Evolutionary conservation across 768 basidiomycete species (phyloP).

Genomic region (Obba rivulosa): DNA sequence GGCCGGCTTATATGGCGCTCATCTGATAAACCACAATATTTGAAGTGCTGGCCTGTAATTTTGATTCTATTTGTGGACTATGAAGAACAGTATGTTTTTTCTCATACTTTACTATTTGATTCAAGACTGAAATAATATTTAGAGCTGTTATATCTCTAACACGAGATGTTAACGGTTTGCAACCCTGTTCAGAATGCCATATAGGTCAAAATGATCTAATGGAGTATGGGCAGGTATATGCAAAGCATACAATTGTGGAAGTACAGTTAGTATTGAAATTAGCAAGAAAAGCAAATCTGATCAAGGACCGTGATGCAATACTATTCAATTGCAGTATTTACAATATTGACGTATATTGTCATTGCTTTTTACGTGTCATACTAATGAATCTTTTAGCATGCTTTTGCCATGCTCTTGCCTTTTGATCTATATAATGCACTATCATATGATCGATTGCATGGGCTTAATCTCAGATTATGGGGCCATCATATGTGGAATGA

Average conservation of each 20-base stretch:
- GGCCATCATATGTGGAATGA: slow-evolving; percentile 2
- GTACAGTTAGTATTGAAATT: not conserved
- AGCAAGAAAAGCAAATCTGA: not conserved
- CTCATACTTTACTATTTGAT: slow-evolving; percentile 1
- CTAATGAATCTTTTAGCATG: not conserved
- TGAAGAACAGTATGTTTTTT: slow-evolving; percentile 40
- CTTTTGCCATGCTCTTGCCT: not conserved
- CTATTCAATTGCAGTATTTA: not conserved
- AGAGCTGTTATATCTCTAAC: slow-evolving; percentile 8
- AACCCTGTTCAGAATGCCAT: slow-evolving; percentile 5
- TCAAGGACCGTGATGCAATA: not conserved
- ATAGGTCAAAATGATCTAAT: not conserved
- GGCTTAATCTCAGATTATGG: not conserved
- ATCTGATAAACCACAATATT: slow-evolving; percentile 9
- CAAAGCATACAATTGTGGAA: not conserved
- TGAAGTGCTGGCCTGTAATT: slow-evolving; percentile 31
- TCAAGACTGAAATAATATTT: not conserved
- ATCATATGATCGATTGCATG: slow-evolving; percentile 4
- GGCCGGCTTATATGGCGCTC: slow-evolving; percentile 21
- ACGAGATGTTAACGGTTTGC: slow-evolving; percentile 1
- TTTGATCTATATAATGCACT: slow-evolving; percentile 1
- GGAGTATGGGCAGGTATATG: not conserved
- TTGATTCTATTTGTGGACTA: slow-evolving; percentile 38
- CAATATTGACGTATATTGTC: not conserved
- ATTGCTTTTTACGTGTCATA: no score